Evolutionary conservation across 2,329 filamentous ascomycete genomes (phyloP), one percentile per base, ranked within the genome.

Genomic region (Scytalidium lignicola): DNA sequence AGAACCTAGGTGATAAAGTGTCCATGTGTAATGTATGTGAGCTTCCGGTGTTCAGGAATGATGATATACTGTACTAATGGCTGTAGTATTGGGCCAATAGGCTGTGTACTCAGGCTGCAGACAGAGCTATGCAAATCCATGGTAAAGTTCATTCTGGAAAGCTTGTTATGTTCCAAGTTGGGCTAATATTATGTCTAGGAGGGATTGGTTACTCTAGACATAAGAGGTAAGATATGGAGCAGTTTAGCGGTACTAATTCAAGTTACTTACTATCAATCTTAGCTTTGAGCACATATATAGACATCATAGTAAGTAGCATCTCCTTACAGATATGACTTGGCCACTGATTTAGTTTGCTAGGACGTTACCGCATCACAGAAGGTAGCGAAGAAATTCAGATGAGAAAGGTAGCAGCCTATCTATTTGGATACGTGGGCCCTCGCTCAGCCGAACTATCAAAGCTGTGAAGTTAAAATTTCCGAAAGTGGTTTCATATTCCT

Each of bases 271-370:
- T 41, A 23, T 40, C 39, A 22, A 82, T 10, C 74, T 80, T 58
- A 80, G 80, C 1, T 84, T 85, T 57, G 80, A 84, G 65, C 80
- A 84, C 55, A 83, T 84, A 44, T 83, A 81, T 75, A 70, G 80
- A 45, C 80, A 84, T 65, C 82, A 83, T 62, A 67, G 81, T 58
- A 32, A 55, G 57, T 49, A 5, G 21, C 20, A 28, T 15, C 22
- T 18, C 15, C 13, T 42, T 18, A 17, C 29, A 21, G 20, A 20
- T 13, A 8, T 5, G 23, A 18, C 19, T 20, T 3, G 19, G 6
- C 8, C 39, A 19, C 20, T 44, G 10, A 45, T 50, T 21, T 52
- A 22, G 3, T 13, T 22, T 21, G 15, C 3, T 19, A 58, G 56
- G 56, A 39, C 68, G 79, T 20, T 84, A 84, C 58, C 66, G 80